A percentile compares a stretch with the other conserved stretches of the same genome.
phyloP scores from a whole-genome alignment of 2,329 filamentous ascomycete species.

The Ophiosphaerella narmari region DNA sequence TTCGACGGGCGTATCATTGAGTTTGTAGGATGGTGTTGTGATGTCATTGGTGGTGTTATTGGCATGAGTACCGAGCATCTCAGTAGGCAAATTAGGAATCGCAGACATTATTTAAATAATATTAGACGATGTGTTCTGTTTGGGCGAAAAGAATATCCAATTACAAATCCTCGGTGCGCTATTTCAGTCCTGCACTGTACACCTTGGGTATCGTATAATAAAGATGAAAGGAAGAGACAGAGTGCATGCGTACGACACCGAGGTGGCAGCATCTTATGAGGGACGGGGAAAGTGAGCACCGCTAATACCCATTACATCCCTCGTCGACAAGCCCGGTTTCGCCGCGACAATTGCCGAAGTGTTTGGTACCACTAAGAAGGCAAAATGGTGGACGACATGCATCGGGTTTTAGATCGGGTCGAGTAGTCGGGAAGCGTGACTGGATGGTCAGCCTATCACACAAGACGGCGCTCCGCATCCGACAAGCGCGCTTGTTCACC shows the following conservation, averaged over 20 bases:
- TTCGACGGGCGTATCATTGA: constrained; percentile 49
- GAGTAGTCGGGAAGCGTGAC: constrained; percentile 7
- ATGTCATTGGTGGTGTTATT: constrained; percentile 16
- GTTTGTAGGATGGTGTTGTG: constrained; percentile 22
- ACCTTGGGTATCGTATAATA: constrained; percentile 15
- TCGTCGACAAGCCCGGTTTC: not conserved
- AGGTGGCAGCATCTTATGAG: constrained; percentile 4
- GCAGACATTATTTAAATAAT: constrained; percentile 32
- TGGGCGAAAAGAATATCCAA: not conserved
- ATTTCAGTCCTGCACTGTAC: constrained; percentile 9
- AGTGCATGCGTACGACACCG: constrained; percentile 1
- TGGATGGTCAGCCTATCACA: constrained; percentile 17
- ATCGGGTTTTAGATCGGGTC: constrained; percentile 3
- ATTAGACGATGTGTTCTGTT: not conserved
- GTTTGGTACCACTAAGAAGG: constrained; percentile 1
- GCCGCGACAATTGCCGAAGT: constrained; percentile 18
- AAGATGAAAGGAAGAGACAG: constrained; percentile 7
- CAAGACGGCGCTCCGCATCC: constrained; percentile 18
- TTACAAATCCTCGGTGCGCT: constrained; percentile 9
- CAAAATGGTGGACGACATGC: constrained; percentile 1
- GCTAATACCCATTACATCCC: not conserved
- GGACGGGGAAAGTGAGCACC: not conserved
- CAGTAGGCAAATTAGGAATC: constrained; percentile 33
- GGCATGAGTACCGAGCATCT: constrained; percentile 13
- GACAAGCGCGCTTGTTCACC: constrained; percentile 16